Conservation (phyloP, 2,329 filamentous ascomycete genomes). For the Pseudocercospora fuligena region DNA sequence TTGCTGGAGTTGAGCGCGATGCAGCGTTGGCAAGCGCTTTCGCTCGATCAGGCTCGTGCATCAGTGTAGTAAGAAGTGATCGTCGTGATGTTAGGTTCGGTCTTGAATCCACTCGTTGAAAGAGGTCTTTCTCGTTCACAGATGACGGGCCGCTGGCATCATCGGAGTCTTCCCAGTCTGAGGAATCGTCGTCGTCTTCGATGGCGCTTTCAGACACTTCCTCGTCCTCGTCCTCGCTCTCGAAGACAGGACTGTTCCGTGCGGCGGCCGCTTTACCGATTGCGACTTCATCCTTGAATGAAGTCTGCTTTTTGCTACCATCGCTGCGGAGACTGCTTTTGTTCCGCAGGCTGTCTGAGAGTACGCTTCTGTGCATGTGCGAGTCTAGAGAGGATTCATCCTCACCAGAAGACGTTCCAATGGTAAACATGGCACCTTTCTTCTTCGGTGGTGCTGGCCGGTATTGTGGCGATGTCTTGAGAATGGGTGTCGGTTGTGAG, state of each 20-base stretch:
- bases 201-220: constrained; percentile 80
- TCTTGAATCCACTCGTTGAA: constrained; percentile 89
- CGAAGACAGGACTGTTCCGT: constrained; percentile 63
- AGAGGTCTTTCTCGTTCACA: constrained; percentile 72
- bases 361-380: constrained; percentile 62
- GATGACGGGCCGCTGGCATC: constrained; percentile 80
- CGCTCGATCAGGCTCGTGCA: constrained; percentile 78
- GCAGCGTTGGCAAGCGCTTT: constrained; percentile 71
- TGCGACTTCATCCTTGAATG: constrained; percentile 77
- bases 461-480: constrained; percentile 55
- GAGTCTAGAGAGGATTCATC: constrained; percentile 78
- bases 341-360: constrained; percentile 59
- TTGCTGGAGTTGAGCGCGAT: constrained; percentile 58
- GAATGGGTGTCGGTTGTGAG: constrained; percentile 62
- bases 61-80: constrained; percentile 86
- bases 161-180: constrained; percentile 64
- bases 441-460: constrained; percentile 56
- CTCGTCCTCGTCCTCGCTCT: constrained; percentile 63
- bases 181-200: constrained; percentile 57
- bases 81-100: constrained; percentile 82
- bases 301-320: constrained; percentile 73
- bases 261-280: constrained; percentile 62
- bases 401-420: constrained; percentile 80
- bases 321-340: constrained; percentile 44
- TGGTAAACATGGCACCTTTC: constrained; percentile 72